Evolutionary conservation across 441 rosid species (phyloP).

Genomic region (Syzygium syzygioides): DNA sequence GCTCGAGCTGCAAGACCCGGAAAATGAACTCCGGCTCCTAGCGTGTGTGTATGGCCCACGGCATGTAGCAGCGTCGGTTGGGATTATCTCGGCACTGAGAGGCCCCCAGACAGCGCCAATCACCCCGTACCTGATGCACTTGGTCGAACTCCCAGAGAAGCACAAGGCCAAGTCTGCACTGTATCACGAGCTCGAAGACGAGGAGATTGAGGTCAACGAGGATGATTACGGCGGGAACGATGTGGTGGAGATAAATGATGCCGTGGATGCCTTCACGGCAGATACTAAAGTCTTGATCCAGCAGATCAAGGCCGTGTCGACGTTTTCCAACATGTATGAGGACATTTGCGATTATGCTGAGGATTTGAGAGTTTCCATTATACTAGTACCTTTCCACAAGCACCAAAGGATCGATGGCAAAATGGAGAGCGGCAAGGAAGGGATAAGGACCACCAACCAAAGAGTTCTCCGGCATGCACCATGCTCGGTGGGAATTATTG

Average conservation of each 20-base stretch:
- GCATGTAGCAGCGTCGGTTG: slow-evolving; percentile 48
- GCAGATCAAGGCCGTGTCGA: slow-evolving; percentile 56
- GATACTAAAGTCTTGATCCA: slow-evolving; percentile 42
- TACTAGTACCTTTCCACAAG: slow-evolving; percentile 79
- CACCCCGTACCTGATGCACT: slow-evolving; percentile 57
- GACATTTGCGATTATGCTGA: slow-evolving; percentile 65
- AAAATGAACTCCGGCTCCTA: slow-evolving; percentile 54
- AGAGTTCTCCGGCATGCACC: slow-evolving; percentile 71
- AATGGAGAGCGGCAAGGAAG: slow-evolving; percentile 54
- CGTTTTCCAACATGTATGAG: slow-evolving; percentile 41
- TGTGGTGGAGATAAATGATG: slow-evolving; percentile 62
- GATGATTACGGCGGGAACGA: slow-evolving; percentile 79
- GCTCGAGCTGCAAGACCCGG: slow-evolving; percentile 41
- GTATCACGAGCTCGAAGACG: slow-evolving; percentile 68
- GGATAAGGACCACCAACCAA: slow-evolving; percentile 56
- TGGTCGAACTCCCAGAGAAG: slow-evolving; percentile 68
- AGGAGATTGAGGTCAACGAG: slow-evolving; percentile 36
- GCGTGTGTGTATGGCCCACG: slow-evolving; percentile 71
- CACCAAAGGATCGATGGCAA: slow-evolving; percentile 77
- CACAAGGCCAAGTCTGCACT: slow-evolving; percentile 27
- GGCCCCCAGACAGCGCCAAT: slow-evolving; percentile 33
- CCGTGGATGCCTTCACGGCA: slow-evolving; percentile 42
- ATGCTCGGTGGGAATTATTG: slow-evolving; percentile 67
- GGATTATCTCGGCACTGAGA: slow-evolving; percentile 41
- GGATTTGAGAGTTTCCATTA: slow-evolving; percentile 61